Conservation (phyloP, 2,329 filamentous ascomycete species). For the Microcera coccophila region DNA sequence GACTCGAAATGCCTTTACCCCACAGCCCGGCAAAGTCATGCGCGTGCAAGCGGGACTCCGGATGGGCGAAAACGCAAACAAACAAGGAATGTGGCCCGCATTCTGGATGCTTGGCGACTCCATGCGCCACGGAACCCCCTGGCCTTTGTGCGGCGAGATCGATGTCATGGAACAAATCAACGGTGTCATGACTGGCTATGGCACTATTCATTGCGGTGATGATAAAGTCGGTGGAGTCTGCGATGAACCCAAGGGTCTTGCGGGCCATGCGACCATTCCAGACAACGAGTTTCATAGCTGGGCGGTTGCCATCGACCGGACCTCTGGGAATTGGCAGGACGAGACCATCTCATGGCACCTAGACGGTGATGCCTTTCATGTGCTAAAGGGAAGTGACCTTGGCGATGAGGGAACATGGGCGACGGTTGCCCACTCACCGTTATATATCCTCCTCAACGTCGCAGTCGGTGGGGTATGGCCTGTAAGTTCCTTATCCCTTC, state of each 20-base stretch:
- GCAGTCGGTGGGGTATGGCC: constrained; percentile 45
- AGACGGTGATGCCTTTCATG: constrained; percentile 43
- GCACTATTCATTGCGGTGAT: constrained; percentile 46
- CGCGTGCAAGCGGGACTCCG: constrained; percentile 44
- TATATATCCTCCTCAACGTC: constrained; percentile 47
- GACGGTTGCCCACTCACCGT: constrained; percentile 38
- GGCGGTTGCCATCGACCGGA: constrained; percentile 46
- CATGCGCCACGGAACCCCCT: constrained; percentile 42
- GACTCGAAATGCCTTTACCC: constrained; percentile 44
- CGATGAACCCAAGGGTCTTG: constrained; percentile 44
- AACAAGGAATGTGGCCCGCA: constrained; percentile 51
- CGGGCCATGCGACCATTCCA: constrained; percentile 35
- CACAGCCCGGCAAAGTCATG: constrained; percentile 37
- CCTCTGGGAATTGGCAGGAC: constrained; percentile 39
- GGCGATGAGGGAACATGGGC: constrained; percentile 42
- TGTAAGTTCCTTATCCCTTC: constrained; percentile 23
- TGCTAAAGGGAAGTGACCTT: constrained; percentile 40
- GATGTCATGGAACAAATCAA: constrained; percentile 50
- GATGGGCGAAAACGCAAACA: constrained; percentile 38
- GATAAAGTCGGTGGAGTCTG: constrained; percentile 41
- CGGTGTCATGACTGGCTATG: constrained; percentile 42
- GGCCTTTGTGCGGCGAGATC: constrained; percentile 50
- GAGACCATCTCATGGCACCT: constrained; percentile 49
- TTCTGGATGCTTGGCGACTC: constrained; percentile 51
- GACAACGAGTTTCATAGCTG: constrained; percentile 48